phyloP scores from a whole-genome alignment of 1,284 basidiomycete genomes.

The Cutaneotrichosporon curvatum region DNA sequence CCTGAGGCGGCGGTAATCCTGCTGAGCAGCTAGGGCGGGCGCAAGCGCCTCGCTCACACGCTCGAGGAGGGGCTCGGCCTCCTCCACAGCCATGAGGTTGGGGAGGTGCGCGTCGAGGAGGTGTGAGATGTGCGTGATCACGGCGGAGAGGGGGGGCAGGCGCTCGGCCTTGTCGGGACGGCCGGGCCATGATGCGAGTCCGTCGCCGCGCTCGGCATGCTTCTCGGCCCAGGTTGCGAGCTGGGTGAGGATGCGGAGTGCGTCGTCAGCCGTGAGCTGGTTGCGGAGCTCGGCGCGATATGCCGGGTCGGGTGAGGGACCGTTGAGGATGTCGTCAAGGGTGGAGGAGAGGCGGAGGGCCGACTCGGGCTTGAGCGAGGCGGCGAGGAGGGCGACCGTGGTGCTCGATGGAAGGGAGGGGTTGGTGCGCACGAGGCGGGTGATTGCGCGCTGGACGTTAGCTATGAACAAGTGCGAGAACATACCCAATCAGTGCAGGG shows the following conservation, averaged over 20 bases:
- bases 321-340: conserved; percentile 24
- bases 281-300: conserved; percentile 34
- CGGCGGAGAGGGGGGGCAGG: conserved; percentile 6
- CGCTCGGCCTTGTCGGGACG: neutral
- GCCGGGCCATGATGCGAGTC: conserved; percentile 28
- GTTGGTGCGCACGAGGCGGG: conserved; percentile 14
- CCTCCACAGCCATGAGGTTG: conserved; percentile 28
- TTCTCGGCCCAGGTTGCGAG: conserved; percentile 31
- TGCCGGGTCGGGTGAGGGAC: conserved; percentile 33
- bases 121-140: conserved; percentile 33
- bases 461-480: neutral
- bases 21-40: conserved; percentile 35
- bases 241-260: conserved; percentile 25
- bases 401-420: conserved; percentile 30
- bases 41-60: conserved; percentile 26
- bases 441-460: conserved; percentile 12
- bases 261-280: conserved; percentile 28
- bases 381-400: conserved; percentile 25
- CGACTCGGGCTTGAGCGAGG: conserved; percentile 13
- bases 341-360: conserved; percentile 17
- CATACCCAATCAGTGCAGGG: conserved; percentile 37
- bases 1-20: conserved; percentile 32
- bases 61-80: conserved; percentile 23
- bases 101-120: conserved; percentile 46
- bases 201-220: conserved; percentile 23